These are phyloP conservation scores for Colletotrichum graminicola DNA, from an alignment of 2,329 filamentous ascomycete species.

Conservation along the genomic window DNA sequence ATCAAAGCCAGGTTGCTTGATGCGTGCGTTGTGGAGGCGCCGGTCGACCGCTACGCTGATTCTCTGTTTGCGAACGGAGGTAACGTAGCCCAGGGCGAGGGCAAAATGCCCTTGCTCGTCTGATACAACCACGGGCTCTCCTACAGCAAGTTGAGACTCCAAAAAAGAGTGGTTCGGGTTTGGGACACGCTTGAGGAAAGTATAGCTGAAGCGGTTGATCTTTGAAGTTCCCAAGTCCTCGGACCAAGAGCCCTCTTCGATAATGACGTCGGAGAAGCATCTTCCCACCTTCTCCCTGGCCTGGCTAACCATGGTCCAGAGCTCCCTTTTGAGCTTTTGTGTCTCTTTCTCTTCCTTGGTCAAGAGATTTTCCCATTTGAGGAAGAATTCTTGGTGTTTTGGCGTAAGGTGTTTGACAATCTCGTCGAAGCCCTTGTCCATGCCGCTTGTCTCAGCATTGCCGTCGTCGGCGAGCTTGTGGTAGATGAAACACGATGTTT, in stretches of 20 bases:
- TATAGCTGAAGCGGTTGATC: slow-evolving; percentile 93
- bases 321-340: slow-evolving; percentile 86
- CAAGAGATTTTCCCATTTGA: slow-evolving; percentile 92
- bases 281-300: slow-evolving; percentile 90
- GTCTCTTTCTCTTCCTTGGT: slow-evolving; percentile 95
- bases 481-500: slow-evolving; percentile 91
- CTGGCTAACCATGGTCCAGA: slow-evolving; percentile 95
- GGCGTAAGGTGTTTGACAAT: slow-evolving; percentile 82
- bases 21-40: slow-evolving; percentile 86
- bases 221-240: slow-evolving; percentile 79
- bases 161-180: slow-evolving; percentile 81
- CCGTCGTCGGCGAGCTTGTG: slow-evolving; percentile 91
- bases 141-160: slow-evolving; percentile 87
- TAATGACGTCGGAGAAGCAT: slow-evolving; percentile 89
- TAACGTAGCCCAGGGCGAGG: slow-evolving; percentile 91
- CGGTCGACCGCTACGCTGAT: slow-evolving; percentile 94
- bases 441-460: slow-evolving; percentile 81
- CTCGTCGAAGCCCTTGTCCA: slow-evolving; percentile 85
- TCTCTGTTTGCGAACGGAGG: slow-evolving; percentile 77
- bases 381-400: slow-evolving; percentile 84
- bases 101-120: slow-evolving; percentile 97
- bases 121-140: slow-evolving; percentile 95
- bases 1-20: slow-evolving; percentile 81
- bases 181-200: slow-evolving; percentile 78
- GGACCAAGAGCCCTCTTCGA: slow-evolving; percentile 80